phyloP scores from a whole-genome alignment of 768 basidiomycete species.

The Calocybe gangraenosa region DNA sequence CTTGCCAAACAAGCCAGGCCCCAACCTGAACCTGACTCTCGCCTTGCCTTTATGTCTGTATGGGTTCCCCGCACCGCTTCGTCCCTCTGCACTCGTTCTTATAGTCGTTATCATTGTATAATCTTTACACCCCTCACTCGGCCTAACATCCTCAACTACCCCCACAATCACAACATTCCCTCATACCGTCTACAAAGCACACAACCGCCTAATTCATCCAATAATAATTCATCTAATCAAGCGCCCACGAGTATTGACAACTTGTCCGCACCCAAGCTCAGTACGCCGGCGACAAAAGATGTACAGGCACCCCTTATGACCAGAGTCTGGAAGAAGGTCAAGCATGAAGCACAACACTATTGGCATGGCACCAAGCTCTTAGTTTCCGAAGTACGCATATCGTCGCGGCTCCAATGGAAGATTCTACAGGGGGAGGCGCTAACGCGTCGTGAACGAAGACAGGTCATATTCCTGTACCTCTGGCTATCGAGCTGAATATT shows the following conservation, averaged over 20 bases:
- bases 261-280: slow-evolving; percentile 40
- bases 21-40: neutral
- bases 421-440: slow-evolving; percentile 86
- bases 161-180: slow-evolving; percentile 7
- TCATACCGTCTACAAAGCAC: slow-evolving; percentile 27
- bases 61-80: slow-evolving; percentile 63
- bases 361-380: slow-evolving; percentile 96
- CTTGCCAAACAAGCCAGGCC: slow-evolving; percentile 14
- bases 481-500: neutral
- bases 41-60: slow-evolving; percentile 55
- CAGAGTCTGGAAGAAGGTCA: slow-evolving; percentile 87
- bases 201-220: slow-evolving; percentile 20
- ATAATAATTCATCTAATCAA: slow-evolving; percentile 11
- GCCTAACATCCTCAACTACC: slow-evolving; percentile 11
- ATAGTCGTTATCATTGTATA: slow-evolving; percentile 27
- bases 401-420: slow-evolving; percentile 83
- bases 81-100: slow-evolving; percentile 37
- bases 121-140: slow-evolving; percentile 15
- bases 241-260: slow-evolving; percentile 19
- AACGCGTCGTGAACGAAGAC: slow-evolving; percentile 90
- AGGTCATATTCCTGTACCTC: slow-evolving; percentile 47
- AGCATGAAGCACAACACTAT: slow-evolving; percentile 94
- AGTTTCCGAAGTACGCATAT: slow-evolving; percentile 92
- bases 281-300: slow-evolving; percentile 46
- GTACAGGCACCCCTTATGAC: slow-evolving; percentile 40